Evolutionary conservation across 495 filamentous ascomycete species (phyloP).

Genomic region (Neurospora sp.): DNA sequence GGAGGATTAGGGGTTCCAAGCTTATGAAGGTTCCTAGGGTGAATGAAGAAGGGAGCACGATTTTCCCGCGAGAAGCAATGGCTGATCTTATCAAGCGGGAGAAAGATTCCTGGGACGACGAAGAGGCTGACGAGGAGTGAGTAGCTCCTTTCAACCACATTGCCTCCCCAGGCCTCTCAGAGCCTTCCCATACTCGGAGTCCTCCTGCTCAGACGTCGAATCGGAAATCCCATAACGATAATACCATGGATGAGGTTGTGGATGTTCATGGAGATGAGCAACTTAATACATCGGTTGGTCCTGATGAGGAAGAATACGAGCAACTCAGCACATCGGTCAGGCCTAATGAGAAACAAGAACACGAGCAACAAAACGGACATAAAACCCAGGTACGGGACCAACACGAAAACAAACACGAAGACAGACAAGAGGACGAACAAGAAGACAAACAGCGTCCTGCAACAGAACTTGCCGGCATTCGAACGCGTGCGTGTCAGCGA

Average conservation of each 20-base stretch:
- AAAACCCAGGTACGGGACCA: not conserved
- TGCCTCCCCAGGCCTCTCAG: not conserved
- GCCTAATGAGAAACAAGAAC: not conserved
- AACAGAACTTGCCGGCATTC: not conserved
- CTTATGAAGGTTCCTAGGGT: slow-evolving; percentile 37
- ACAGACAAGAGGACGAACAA: not conserved
- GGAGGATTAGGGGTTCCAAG: not conserved
- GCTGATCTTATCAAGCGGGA: slow-evolving; percentile 52
- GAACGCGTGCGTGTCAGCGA: not conserved
- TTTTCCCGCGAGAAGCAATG: slow-evolving; percentile 54
- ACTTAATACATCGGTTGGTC: not conserved
- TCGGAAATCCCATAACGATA: not conserved
- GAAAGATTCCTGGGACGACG: slow-evolving; percentile 67
- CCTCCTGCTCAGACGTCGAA: not conserved
- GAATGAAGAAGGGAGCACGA: slow-evolving; percentile 32
- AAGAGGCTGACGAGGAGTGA: slow-evolving; percentile 46
- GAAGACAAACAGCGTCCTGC: not conserved
- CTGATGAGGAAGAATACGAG: not conserved
- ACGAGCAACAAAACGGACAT: not conserved
- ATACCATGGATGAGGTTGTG: not conserved
- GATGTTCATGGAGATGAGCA: not conserved
- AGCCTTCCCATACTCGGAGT: not conserved
- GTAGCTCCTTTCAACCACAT: not conserved
- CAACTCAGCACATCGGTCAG: not conserved
- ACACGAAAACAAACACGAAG: not conserved